Evolutionary conservation across 257 asterid species (phyloP), one percentile per base, ranked within the genome.

Genomic region (Paraleonurus japonicus): DNA sequence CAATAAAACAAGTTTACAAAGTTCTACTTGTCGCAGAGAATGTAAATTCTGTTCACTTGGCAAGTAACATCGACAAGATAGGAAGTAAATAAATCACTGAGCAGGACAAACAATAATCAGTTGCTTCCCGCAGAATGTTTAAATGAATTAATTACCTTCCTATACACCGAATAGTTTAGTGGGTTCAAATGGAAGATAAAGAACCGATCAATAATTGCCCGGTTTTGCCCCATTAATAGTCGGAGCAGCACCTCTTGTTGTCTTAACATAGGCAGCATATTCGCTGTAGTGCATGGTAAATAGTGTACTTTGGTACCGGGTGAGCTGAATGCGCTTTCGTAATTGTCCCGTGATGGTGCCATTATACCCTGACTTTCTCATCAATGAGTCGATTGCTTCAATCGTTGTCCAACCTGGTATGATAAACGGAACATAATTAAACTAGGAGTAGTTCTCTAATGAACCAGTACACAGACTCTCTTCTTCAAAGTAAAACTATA

Each of bases 291-390:
- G 85, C 96, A 94, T 88, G 54, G 96, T 88, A 71, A 76, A 94
- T 51, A 94, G 67, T 1, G 96, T 94, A 82, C 99, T 94, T 77
- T 91, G 96, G 76, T 91, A 91, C 22, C 96, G 93, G 15, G 99
- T 94, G 13, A 94, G 86, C 50, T 61, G 82, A 73, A 89, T 86
- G 13, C 75, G 53, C 79, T 72, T 85, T 23, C 95, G 76, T 66
- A 94, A 70, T 60, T 82, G 81, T 33, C 71, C 93, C 1, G 81
- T 84, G 66, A 93, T 90, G 67, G 85, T 19, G 35, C 96, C 96
- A 39, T 69, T 81, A 22, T 84, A 93, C 59, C 97, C 98, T 0
- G 97, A 85, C 85, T 93, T 93, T 35, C 94, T 84, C 51, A 93
- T 82, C 80, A 93, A 75, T 2, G 98, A 93, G 81, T 90, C 96